These are phyloP conservation scores for Diaporthe sp. DNA, from an alignment of 2,329 filamentous ascomycete genomes.

Conservation along the genomic window DNA sequence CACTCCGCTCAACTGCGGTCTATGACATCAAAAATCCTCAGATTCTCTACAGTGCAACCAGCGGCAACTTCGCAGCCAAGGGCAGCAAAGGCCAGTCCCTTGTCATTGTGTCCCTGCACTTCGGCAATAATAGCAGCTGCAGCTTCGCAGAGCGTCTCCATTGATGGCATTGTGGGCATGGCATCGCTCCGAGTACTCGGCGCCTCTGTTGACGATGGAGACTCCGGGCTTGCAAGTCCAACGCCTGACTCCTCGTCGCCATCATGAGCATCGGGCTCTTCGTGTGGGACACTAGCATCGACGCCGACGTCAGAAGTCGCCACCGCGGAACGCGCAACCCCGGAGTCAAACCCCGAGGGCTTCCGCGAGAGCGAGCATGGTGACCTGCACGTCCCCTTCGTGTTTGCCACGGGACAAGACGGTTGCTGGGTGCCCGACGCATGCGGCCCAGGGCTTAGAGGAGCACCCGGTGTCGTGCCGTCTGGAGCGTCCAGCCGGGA, in stretches of 20 bases:
- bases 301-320: too few relatives aligned
- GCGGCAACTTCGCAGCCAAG: constrained; percentile 34
- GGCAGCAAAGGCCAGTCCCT: constrained; percentile 40
- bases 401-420: too few relatives aligned
- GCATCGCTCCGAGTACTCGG: too few relatives aligned
- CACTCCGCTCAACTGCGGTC: too few relatives aligned
- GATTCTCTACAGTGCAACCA: background rate
- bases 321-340: too few relatives aligned
- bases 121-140: constrained; percentile 52
- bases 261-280: too few relatives aligned
- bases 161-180: constrained; percentile 44
- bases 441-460: background rate
- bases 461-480: background rate
- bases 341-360: too few relatives aligned
- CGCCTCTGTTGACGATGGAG: constrained; percentile 41
- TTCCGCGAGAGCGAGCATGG: too few relatives aligned
- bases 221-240: background rate
- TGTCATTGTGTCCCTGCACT: constrained; percentile 48
- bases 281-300: too few relatives aligned
- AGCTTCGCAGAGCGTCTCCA: constrained; percentile 48
- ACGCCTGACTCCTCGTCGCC: too few relatives aligned
- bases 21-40: background rate
- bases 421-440: background rate
- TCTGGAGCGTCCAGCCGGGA: background rate
- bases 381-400: too few relatives aligned